Base-by-base conservation (phyloP, 1,284 basidiomycete species). In the Rugosomyces carneus region DNA sequence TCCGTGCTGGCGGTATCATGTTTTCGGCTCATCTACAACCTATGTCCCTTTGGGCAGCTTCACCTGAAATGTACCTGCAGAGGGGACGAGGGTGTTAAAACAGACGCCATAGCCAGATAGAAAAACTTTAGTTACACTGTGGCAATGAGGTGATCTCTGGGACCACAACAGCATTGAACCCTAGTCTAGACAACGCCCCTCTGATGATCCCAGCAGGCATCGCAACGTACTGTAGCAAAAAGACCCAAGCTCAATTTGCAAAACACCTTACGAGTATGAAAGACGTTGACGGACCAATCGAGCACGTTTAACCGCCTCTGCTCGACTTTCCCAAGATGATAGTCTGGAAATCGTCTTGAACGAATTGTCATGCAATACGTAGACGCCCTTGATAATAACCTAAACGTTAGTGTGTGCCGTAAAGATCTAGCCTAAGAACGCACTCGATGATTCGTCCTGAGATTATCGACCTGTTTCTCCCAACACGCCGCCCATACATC, bases 401-500 rank as follows among this genome's bases (percentile, higher is more conserved):
- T n/a, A n/a, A n/a, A n/a, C n/a, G n/a, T n/a, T n/a, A n/a, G n/a
- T n/a, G n/a, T n/a, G n/a, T n/a, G n/a, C n/a, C n/a, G n/a, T n/a
- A n/a, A n/a, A n/a, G n/a, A n/a, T n/a, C n/a, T n/a, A n/a, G n/a
- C n/a, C n/a, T n/a, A n/a, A 24, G 11, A 21, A 62, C 71, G 19
- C 59, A 92, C 92, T 42, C 92, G 72, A 65, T 96, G 93, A 63
- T 97, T 97, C 7, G 93, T 97, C 38, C 93, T 78, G 39, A 97
- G 69, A 61, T 96, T 96, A 61, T 97, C 93, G 1, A 96, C 91
- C 63, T 96, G 94, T 60, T 95, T 94, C 48, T 91, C 87, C 87
- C 87, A 93, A 46, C 82, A 83, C 2, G 82, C 75, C 0, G 75
- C 73, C 91, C 91, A 93, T n/a, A 96, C 70, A 52, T 97, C 93